Base-by-base conservation (phyloP, 345 rosid genomes). In the Pistacia integerrima region DNA sequence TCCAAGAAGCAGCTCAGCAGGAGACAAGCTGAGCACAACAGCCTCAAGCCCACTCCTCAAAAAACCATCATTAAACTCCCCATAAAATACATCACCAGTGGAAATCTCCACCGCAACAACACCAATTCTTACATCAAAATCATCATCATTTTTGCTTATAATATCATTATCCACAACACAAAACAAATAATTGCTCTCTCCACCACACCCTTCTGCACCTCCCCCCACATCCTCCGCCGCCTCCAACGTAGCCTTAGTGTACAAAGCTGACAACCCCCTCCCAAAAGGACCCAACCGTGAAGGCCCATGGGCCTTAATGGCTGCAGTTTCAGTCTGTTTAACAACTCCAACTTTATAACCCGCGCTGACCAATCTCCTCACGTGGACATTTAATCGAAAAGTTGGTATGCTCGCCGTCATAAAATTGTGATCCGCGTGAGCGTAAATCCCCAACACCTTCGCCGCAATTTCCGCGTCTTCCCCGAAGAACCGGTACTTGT, bases 311-410 rank as follows among this genome's bases (percentile, higher is more conserved):
- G 99, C 87, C 82, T 95, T 95, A 22, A 93, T 93, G 0, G 98
- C 96, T 0, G 99, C 97, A 0, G 97, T 95, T 82, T 95, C 99
- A 0, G 99, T 95, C 91, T 95, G 98, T 77, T 93, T 93, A 64
- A 95, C 98, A 35, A 95, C 98, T 70, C 98, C 99, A 38, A 95
- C 90, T 86, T 92, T 95, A 76, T 92, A 84, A 3, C 99, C 98
- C 5, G 92, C 97, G 57, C 86, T 86, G 8, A 95, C 99, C 64
- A 95, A 82, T 76, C 99, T 88, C 74, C 97, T 88, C 77, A 92
- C 91, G 35, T 95, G 94, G 75, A 95, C 87, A 75, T 88, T 85
- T 36, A 95, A 66, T 67, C 99, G 91, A 88, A 92, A 90, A 76
- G 97, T 92, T n/a, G 99, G 99, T 22, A 95, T 70, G 70, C 97